Evolutionary conservation across 768 basidiomycete genomes (phyloP), one percentile per base, ranked within the genome.

Genomic region (Butyriboletus loyo): DNA sequence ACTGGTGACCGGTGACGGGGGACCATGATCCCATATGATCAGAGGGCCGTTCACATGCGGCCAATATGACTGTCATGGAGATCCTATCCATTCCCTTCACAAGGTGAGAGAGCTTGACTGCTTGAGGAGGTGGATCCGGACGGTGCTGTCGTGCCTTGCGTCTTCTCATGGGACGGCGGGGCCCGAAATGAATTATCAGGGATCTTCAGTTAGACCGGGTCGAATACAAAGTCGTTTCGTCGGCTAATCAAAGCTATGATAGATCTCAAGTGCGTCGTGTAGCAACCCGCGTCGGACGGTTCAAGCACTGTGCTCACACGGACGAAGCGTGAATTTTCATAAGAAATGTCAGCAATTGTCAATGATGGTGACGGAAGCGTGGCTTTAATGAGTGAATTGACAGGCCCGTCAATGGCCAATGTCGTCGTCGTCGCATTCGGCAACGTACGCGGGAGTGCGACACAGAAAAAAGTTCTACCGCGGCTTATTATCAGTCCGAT

Each of bases 321-420:
- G 17, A 43, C 13, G 31, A 37, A 21, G 30, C 24, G 21, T 15
- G 19, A 2, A 24, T 25, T 27, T 40, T 34, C n/a, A 44, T 39
- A 38, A 31, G 34, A 19, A 34, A 27, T 41, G 52, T 36, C 51
- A 36, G 10, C 6, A 7, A 27, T 8, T 5, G 32, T 3, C 14
- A 32, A 11, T 11, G 13, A 14, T 2, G 31, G 10, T 17, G 32
- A 22, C 36, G n/a, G 30, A 52, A 39, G 50, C 51, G 56, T 52
- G 47, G 50, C 25, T 43, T 52, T 55, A 55, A 60, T 59, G 35
- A 47, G 28, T 32, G 39, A 46, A 43, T 50, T 39, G 58, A 60
- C 59, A 48, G 57, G 30, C 57, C 50, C 54, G 57, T 58, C 57
- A 53, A 6, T 15, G 9, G 11, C 10, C 7, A 7, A 46, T 24